Evolutionary conservation across 768 basidiomycete species (phyloP).

Genomic region (Collybia mongolica): DNA sequence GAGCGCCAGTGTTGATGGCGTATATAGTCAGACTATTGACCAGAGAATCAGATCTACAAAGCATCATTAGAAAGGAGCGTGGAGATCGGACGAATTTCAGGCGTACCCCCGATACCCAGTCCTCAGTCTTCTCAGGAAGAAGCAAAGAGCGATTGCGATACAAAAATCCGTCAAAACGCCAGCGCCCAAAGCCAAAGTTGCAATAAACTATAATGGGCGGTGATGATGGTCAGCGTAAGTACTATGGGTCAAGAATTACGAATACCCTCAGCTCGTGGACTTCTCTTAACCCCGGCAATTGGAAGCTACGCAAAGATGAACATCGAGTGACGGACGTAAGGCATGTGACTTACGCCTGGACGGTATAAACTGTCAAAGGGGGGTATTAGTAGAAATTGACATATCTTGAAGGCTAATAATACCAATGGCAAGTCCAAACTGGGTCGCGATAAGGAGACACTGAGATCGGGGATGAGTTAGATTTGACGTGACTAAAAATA

Average conservation of each 20-base stretch:
- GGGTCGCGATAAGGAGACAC: background rate
- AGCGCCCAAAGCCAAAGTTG: slow-evolving; percentile 44
- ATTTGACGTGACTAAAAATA: background rate
- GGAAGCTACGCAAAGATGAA: slow-evolving; percentile 28
- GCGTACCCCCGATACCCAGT: slow-evolving; percentile 43
- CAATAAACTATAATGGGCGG: slow-evolving; percentile 35
- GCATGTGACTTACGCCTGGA: slow-evolving; percentile 36
- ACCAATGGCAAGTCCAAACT: background rate
- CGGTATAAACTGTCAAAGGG: slow-evolving; percentile 35
- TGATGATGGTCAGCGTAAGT: background rate
- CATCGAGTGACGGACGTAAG: background rate
- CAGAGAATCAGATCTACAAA: slow-evolving; percentile 50
- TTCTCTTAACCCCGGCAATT: slow-evolving; percentile 27
- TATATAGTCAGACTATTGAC: slow-evolving; percentile 57
- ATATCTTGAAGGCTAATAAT: background rate
- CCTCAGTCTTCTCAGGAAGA: slow-evolving; percentile 51
- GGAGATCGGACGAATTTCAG: slow-evolving; percentile 2
- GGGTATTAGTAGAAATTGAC: background rate
- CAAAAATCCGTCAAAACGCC: slow-evolving; percentile 50
- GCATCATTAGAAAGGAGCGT: background rate
- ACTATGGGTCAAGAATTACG: too few species aligned
- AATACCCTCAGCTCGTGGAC: slow-evolving; percentile 29
- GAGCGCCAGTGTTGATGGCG: slow-evolving; percentile 58
- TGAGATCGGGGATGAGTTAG: background rate
- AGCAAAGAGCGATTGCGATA: slow-evolving; percentile 52